These are phyloP conservation scores for Omphalea diandra DNA, from an alignment of 441 rosid species.

Conservation along the genomic window DNA sequence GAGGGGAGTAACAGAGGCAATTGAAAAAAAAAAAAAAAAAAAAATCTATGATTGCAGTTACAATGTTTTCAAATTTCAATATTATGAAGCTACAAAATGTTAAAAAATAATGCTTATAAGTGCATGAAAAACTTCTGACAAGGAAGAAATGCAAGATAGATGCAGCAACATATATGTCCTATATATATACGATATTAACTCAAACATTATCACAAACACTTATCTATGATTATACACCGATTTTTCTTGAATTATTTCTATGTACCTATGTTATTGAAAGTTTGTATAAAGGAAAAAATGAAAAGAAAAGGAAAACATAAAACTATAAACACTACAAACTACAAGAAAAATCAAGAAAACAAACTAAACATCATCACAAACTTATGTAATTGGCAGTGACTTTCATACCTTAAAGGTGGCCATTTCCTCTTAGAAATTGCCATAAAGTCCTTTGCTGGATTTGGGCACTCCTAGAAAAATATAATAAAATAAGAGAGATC, in stretches of 20 bases:
- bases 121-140: no score
- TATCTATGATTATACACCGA: neutral
- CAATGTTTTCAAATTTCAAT: no score
- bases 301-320: neutral
- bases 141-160: no score
- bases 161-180: no score
- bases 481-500: slow-evolving; percentile 17
- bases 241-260: no score
- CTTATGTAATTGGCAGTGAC: neutral
- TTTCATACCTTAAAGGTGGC: slow-evolving; percentile 51
- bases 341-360: neutral
- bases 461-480: slow-evolving; percentile 49
- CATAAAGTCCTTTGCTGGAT: slow-evolving; percentile 51
- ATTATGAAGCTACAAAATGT: no score
- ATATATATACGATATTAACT: neutral
- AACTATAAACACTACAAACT: neutral
- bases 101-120: no score
- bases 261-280: neutral
- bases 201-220: neutral
- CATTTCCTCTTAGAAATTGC: slow-evolving; percentile 56
- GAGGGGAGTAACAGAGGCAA: no score
- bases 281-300: neutral
- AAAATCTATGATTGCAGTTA: no score
- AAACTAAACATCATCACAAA: neutral
- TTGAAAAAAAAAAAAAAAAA: no score